phyloP scores from a whole-genome alignment of 768 basidiomycete species.

The Termitomyces titanicus region DNA sequence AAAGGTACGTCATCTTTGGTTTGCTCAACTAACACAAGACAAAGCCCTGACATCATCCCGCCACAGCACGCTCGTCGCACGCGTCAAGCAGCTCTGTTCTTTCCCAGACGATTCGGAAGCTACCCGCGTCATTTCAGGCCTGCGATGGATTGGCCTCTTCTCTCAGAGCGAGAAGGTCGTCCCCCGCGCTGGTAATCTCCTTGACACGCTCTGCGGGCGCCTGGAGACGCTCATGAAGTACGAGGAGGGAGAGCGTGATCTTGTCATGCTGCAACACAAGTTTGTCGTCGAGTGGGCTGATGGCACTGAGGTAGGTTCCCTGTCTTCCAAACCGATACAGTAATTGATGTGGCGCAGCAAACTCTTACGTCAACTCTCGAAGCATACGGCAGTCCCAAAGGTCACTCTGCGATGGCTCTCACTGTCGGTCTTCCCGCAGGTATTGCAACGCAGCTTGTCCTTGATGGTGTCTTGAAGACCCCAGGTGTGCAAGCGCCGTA shows the following conservation, averaged over 20 bases:
- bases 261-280: slow-evolving; percentile 98
- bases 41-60: background rate
- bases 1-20: slow-evolving; percentile 48
- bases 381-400: slow-evolving; percentile 75
- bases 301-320: slow-evolving; percentile 55
- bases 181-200: slow-evolving; percentile 68
- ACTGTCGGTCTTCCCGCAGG: slow-evolving; percentile 94
- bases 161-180: slow-evolving; percentile 54
- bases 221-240: slow-evolving; percentile 94
- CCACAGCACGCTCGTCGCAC: slow-evolving; percentile 65
- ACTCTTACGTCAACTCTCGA: slow-evolving; percentile 90
- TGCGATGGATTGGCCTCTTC: slow-evolving; percentile 94
- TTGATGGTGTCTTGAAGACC: slow-evolving; percentile 78
- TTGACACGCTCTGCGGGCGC: slow-evolving; percentile 90
- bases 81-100: slow-evolving; percentile 62
- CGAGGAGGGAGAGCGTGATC: slow-evolving; percentile 85
- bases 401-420: slow-evolving; percentile 87
- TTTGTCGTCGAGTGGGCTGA: slow-evolving; percentile 90
- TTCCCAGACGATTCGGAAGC: slow-evolving; percentile 74
- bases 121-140: slow-evolving; percentile 79
- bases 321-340: background rate
- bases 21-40: background rate
- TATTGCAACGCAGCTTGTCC: slow-evolving; percentile 86
- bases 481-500: slow-evolving; percentile 89
- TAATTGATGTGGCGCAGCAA: slow-evolving; percentile 41